These are phyloP conservation scores for Saccharomyces pastorianus DNA, from an alignment of 1,139 yeast species.

Conservation along the genomic window DNA sequence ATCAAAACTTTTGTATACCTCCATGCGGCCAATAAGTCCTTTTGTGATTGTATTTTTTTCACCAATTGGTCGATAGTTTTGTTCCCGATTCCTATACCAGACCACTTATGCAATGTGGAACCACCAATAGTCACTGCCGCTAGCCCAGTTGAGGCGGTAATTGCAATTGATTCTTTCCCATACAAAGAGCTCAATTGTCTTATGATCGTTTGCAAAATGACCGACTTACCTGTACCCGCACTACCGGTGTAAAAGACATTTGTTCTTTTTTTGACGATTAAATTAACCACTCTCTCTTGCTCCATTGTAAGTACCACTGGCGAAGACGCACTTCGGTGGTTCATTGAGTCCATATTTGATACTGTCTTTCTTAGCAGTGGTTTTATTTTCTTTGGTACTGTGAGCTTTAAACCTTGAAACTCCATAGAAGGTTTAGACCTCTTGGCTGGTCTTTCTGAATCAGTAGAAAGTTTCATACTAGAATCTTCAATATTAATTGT, in stretches of 20 bases:
- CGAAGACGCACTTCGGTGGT: not conserved
- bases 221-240: constrained; percentile 85
- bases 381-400: constrained; percentile 17
- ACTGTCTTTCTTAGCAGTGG: constrained; percentile 8
- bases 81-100: constrained; percentile 70
- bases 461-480: constrained; percentile 2
- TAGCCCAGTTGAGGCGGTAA: constrained; percentile 86
- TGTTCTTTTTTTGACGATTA: constrained; percentile 41
- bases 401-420: constrained; percentile 17
- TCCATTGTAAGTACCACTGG: constrained; percentile 36
- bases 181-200: constrained; percentile 35
- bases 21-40: constrained; percentile 48
- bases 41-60: constrained; percentile 40
- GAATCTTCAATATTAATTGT: constrained; percentile 3
- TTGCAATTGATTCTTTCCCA: constrained; percentile 51
- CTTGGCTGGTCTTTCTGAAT: constrained; percentile 1
- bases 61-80: constrained; percentile 41
- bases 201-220: constrained; percentile 56
- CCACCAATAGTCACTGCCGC: constrained; percentile 90
- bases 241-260: constrained; percentile 70
- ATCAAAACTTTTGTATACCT: constrained; percentile 51
- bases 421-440: constrained; percentile 11
- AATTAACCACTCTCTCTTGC: constrained; percentile 46
- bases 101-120: constrained; percentile 65
- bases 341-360: constrained; percentile 1